Base-by-base conservation (phyloP, 495 filamentous ascomycete genomes). In the Penicillium manginii region DNA sequence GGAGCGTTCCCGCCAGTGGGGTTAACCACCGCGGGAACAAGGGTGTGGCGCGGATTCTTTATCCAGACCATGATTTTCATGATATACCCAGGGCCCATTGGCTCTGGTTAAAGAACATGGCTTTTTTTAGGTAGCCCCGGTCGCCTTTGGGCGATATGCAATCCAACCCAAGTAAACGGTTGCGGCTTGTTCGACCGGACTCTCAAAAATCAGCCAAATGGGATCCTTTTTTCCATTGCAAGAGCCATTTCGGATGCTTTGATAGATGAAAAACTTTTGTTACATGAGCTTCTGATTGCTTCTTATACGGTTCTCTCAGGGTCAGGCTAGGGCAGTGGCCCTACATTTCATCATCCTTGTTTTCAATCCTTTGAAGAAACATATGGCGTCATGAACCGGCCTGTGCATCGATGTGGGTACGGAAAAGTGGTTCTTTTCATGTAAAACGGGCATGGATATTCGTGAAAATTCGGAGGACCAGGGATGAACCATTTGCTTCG, bases 341-440 rank as follows among this genome's bases (percentile, higher is more conserved):
- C 45, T 47, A 47, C 22, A n/a, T 37, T 4, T 37, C 35, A 14
- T 37, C 9, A 0, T n/a, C 45, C 45, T 9, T 47, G 1, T 47
- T 47, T 47, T 47, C 19, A 47, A 2, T 15, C 18, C 4, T 47
- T 47, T 47, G 4, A 3, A 19, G 4, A 2, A 17, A 9, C 10
- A 14, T 47, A 47, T 47, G 45, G 3, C 19, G 22, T 47, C 45
- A 47, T 47, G 22, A 11, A 23, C 22, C 9, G 45, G 45, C 22
- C 45, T 47, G 19, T 47, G 19, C 45, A 9, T 2, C 10, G 21
- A 3, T 19, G 45, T 47, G 45, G 45, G 45, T 43, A 47, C 45
- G 11, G 45, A 47, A 47, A 47, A 47, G 45, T 47, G 45, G 45
- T 47, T 47, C 45, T 47, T 47, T 47, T 47, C 45, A 26, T 26